Percentiles rank a stretch among this genome's conserved stretches.
Conservation (phyloP, 371 early-diverging fungal genomes). For the Lichtheimia ramosa region DNA sequence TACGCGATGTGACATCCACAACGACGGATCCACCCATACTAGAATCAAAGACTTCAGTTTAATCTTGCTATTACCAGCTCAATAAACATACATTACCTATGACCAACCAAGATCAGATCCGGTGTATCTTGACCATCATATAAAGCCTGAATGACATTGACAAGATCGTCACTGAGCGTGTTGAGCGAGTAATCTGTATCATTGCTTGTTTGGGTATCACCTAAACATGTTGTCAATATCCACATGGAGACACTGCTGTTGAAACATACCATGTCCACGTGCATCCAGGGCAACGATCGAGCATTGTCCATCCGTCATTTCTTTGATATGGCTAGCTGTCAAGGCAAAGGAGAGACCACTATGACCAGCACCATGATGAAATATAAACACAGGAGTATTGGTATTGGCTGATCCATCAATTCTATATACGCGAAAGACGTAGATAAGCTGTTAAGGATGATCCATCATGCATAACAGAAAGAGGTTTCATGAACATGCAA, state of each 20-base stretch:
- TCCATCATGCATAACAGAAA: constrained; percentile 11
- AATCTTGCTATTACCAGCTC: not conserved
- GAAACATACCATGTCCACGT: constrained; percentile 79
- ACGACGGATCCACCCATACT: constrained; percentile 94
- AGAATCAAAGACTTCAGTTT: constrained; percentile 14
- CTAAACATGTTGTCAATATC: constrained; percentile 20
- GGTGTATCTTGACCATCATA: constrained; percentile 26
- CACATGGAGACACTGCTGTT: not conserved
- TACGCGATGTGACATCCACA: constrained; percentile 65
- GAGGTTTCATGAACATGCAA: constrained; percentile 11
- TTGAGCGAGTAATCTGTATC: constrained; percentile 63
- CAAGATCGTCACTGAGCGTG: constrained; percentile 58
- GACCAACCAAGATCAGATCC: constrained; percentile 77
- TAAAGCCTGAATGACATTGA: constrained; percentile 42
- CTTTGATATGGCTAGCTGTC: constrained; percentile 51
- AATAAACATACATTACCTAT: constrained; percentile 55
- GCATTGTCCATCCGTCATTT: constrained; percentile 39
- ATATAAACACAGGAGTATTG: constrained; percentile 69
- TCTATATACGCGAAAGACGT: constrained; percentile 38
- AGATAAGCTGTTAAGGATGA: not conserved
- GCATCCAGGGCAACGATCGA: constrained; percentile 72
- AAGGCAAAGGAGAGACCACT: constrained; percentile 79
- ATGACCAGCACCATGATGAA: constrained; percentile 92
- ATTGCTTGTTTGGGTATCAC: constrained; percentile 46
- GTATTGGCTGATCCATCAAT: constrained; percentile 15